These are phyloP conservation scores for Musa balbisiana DNA, from an alignment of 202 grass and related monocot genomes.

Conservation along the genomic window DNA sequence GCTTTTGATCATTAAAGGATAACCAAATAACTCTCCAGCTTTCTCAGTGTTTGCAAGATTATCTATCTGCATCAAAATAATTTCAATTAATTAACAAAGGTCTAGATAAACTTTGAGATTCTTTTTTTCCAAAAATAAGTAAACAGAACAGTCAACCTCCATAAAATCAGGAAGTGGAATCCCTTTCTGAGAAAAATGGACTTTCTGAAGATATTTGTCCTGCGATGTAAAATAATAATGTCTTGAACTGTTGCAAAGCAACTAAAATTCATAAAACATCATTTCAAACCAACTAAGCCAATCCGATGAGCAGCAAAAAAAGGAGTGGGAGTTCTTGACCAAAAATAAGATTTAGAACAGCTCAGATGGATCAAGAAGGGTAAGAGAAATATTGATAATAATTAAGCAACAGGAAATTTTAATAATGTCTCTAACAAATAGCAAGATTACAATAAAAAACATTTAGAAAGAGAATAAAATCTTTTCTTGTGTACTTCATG, in stretches of 20 bases:
- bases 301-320: too few relatives aligned
- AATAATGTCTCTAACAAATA: too few relatives aligned
- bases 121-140: neutral
- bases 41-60: conserved; percentile 53
- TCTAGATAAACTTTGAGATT: neutral
- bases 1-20: conserved; percentile 96
- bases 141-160: conserved; percentile 12
- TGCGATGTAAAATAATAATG: conserved; percentile 31
- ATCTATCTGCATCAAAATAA: conserved; percentile 34
- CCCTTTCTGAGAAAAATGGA: conserved; percentile 56
- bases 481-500: neutral
- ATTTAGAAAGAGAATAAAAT: too few relatives aligned
- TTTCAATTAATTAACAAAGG: neutral
- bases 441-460: too few relatives aligned
- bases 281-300: neutral
- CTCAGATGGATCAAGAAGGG: too few relatives aligned
- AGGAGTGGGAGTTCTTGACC: too few relatives aligned
- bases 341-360: too few relatives aligned
- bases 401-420: too few relatives aligned
- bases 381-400: too few relatives aligned
- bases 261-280: neutral
- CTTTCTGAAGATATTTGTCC: conserved; percentile 89
- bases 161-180: conserved; percentile 68
- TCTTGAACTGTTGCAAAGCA: too few relatives aligned
- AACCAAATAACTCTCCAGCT: conserved; percentile 69